These are phyloP conservation scores for Botrytis squamosa DNA, from an alignment of 2,329 filamentous ascomycete species.

Conservation along the genomic window DNA sequence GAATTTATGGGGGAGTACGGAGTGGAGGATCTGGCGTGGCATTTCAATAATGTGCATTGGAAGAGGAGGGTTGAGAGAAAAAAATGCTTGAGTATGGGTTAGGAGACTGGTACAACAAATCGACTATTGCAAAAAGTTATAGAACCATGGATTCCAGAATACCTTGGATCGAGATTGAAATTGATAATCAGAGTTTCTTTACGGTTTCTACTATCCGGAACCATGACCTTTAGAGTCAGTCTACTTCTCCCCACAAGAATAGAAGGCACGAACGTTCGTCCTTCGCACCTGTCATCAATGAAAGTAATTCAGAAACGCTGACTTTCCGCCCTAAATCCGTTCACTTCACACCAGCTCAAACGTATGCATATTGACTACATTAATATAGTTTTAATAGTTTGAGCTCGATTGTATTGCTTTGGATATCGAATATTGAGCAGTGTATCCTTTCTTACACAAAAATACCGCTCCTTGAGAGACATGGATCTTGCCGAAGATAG, in stretches of 20 bases:
- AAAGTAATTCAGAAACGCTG: not conserved
- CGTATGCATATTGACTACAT: not conserved
- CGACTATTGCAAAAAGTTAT: not conserved
- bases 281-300: not conserved
- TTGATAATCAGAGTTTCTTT: not conserved
- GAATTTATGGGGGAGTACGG: conserved; percentile 11
- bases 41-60: conserved; percentile 21
- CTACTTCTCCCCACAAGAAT: not conserved
- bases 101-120: not conserved
- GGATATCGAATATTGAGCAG: not conserved
- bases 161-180: not conserved
- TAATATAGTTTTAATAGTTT: not conserved
- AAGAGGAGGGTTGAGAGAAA: conserved; percentile 12
- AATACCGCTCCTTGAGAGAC: not conserved
- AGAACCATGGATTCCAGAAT: not conserved
- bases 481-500: not conserved
- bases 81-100: conserved; percentile 8
- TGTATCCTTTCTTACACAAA: not conserved
- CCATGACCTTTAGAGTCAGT: not conserved
- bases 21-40: conserved; percentile 2
- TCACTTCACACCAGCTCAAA: not conserved
- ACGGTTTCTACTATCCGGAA: no score
- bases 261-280: not conserved
- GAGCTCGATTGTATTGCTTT: not conserved
- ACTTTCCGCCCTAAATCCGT: not conserved